Evolutionary conservation across 1,139 yeast genomes (phyloP).

Genomic region (Saccharomyces hybrid): DNA sequence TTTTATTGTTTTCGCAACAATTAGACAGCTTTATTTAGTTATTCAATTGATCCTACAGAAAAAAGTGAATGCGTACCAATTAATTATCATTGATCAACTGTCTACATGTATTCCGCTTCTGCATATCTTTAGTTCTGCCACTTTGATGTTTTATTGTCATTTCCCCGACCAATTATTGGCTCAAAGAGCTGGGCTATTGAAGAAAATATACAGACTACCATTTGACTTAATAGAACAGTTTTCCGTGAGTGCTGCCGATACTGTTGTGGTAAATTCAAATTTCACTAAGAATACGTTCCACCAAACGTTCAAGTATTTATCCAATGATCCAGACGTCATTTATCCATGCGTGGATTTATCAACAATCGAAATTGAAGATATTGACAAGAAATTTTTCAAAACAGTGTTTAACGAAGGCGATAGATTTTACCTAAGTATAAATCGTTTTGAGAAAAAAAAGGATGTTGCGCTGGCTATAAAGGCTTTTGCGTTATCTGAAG

Average conservation of each 20-base stretch:
- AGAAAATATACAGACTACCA: conserved; percentile 65
- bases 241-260: conserved; percentile 71
- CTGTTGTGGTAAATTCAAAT: conserved; percentile 75
- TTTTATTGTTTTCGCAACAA: conserved; percentile 72
- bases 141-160: conserved; percentile 80
- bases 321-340: conserved; percentile 53
- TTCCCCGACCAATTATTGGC: conserved; percentile 88
- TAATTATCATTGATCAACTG: conserved; percentile 79
- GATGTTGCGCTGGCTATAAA: conserved; percentile 70
- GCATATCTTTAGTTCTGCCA: conserved; percentile 39
- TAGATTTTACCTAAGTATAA: conserved; percentile 61
- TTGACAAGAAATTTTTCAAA: conserved; percentile 18
- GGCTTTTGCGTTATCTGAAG: conserved; percentile 43
- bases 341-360: conserved; percentile 77
- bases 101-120: conserved; percentile 78
- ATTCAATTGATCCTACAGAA: conserved; percentile 44
- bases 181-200: conserved; percentile 45
- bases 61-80: conserved; percentile 48
- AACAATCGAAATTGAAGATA: conserved; percentile 11
- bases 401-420: conserved; percentile 18
- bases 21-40: conserved; percentile 70
- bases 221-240: conserved; percentile 78
- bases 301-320: conserved; percentile 45
- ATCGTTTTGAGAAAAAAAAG: conserved; percentile 84
- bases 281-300: conserved; percentile 70